A percentile compares a stretch with the other conserved stretches of the same genome.
These are phyloP conservation scores for Serendipita indica DNA, from an alignment of 768 basidiomycete genomes.

Conservation along the genomic window DNA sequence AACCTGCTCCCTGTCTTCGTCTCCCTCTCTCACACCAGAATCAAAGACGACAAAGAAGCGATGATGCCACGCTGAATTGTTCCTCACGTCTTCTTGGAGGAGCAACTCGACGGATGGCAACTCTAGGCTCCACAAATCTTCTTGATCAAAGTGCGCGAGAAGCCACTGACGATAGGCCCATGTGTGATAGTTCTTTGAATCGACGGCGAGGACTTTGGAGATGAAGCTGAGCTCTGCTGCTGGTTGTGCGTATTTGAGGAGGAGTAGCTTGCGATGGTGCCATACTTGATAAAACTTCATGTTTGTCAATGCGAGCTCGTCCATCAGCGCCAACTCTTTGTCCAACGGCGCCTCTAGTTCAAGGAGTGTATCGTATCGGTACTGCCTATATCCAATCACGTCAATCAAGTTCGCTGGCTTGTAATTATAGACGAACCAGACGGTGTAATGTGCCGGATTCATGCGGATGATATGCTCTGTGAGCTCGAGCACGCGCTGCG, in stretches of 20 bases:
- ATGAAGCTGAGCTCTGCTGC: slow-evolving; percentile 63
- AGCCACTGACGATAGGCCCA: slow-evolving; percentile 98
- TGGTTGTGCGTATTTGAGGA: slow-evolving; percentile 39
- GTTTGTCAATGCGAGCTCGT: slow-evolving; percentile 65
- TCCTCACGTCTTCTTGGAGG: slow-evolving; percentile 64
- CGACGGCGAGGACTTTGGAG: slow-evolving; percentile 49
- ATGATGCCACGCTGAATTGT: slow-evolving; percentile 97
- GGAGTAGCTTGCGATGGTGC: slow-evolving; percentile 76
- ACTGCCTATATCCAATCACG: slow-evolving; percentile 50
- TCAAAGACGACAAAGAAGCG: slow-evolving; percentile 78
- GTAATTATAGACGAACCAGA: slow-evolving; percentile 48
- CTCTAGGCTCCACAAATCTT: slow-evolving; percentile 58
- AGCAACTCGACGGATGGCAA: slow-evolving; percentile 59
- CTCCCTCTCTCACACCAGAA: slow-evolving; percentile 44
- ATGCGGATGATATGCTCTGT: slow-evolving; percentile 79
- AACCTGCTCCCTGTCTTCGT: slow-evolving; percentile 44
- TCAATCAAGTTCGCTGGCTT: neutral
- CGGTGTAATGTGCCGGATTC: slow-evolving; percentile 95
- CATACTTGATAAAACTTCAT: slow-evolving; percentile 98
- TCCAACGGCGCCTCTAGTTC: slow-evolving; percentile 44
- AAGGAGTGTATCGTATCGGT: slow-evolving; percentile 76
- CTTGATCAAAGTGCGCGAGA: slow-evolving; percentile 60
- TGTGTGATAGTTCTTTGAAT: slow-evolving; percentile 96
- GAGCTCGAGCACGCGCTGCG: slow-evolving; percentile 63
- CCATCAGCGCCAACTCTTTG: slow-evolving; percentile 72